These are phyloP conservation scores for Debaryomyces hansenii DNA, from an alignment of 805 yeast species.

Conservation along the genomic window DNA sequence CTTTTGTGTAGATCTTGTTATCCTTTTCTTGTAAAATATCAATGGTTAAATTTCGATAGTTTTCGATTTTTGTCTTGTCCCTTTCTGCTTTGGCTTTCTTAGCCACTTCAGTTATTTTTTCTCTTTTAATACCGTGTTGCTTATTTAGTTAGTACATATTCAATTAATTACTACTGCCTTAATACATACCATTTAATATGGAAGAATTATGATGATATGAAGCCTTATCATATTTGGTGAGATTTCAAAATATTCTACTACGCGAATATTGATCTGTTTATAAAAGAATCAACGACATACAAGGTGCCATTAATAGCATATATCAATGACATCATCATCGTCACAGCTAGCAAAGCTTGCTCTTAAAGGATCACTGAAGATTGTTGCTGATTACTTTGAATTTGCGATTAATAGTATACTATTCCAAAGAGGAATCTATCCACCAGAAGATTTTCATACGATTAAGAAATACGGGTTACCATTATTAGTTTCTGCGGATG, in stretches of 20 bases:
- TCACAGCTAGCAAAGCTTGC: slow-evolving; percentile 44
- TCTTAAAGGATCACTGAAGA: slow-evolving; percentile 74
- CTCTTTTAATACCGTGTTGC: slow-evolving; percentile 75
- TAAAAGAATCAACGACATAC: background rate
- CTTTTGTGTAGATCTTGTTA: slow-evolving; percentile 17
- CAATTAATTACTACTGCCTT: background rate
- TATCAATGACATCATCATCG: background rate
- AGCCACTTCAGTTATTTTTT: slow-evolving; percentile 56
- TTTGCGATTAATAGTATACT: slow-evolving; percentile 78
- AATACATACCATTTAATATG: background rate
- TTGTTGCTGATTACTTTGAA: slow-evolving; percentile 82
- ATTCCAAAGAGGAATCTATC: slow-evolving; percentile 88
- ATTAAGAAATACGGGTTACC: slow-evolving; percentile 80
- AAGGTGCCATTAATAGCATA: background rate
- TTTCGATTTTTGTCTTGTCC: slow-evolving; percentile 62
- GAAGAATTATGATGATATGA: no score
- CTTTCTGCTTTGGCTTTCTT: slow-evolving; percentile 47
- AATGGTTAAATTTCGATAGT: slow-evolving; percentile 49
- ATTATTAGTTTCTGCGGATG: slow-evolving; percentile 69
- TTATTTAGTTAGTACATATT: slow-evolving; percentile 15
- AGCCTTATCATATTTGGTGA: no score
- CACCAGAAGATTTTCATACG: slow-evolving; percentile 77
- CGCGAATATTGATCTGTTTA: background rate
- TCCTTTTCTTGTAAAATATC: slow-evolving; percentile 37
- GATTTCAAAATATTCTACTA: no score